Percentiles rank a stretch among this genome's conserved stretches.
These are phyloP conservation scores for Begonia loranthoides DNA, from an alignment of 306 rosid genomes.

Conservation along the genomic window DNA sequence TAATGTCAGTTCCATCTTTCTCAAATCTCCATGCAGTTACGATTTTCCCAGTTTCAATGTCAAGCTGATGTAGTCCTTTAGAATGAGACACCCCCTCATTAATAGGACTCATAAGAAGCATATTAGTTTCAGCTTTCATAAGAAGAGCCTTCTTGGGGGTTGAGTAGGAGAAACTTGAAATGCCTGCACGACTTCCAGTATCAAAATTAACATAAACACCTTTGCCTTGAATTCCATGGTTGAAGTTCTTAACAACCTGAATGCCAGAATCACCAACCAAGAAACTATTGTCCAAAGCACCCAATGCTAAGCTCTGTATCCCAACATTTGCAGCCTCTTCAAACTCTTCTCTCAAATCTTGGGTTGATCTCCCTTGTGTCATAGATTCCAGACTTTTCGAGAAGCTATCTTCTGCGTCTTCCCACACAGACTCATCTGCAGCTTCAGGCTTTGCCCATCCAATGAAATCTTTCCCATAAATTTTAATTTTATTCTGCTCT, in stretches of 20 bases:
- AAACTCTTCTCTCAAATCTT: slow-evolving; percentile 38
- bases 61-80: slow-evolving; percentile 65
- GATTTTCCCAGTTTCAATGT: slow-evolving; percentile 69
- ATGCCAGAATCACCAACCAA: slow-evolving; percentile 37
- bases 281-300: slow-evolving; percentile 51
- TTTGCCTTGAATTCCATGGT: slow-evolving; percentile 69
- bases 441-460: slow-evolving; percentile 74
- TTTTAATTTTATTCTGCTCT: slow-evolving; percentile 41
- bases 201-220: slow-evolving; percentile 65
- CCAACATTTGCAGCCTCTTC: slow-evolving; percentile 56
- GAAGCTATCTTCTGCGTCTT: too few species aligned
- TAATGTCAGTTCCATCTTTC: slow-evolving; percentile 70
- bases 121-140: too few species aligned
- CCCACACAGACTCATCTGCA: slow-evolving; percentile 33
- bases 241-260: slow-evolving; percentile 44
- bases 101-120: too few species aligned
- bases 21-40: slow-evolving; percentile 79
- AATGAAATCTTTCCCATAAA: slow-evolving; percentile 67
- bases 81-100: too few species aligned
- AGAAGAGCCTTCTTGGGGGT: too few species aligned
- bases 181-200: slow-evolving; percentile 15
- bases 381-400: slow-evolving; percentile 39
- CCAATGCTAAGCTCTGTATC: slow-evolving; percentile 46
- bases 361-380: slow-evolving; percentile 28
- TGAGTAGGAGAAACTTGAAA: slow-evolving; percentile 3